Percentiles rank a stretch among this genome's conserved stretches.
phyloP scores from a whole-genome alignment of 345 rosid species.

The Eucalyptus tenuipes region DNA sequence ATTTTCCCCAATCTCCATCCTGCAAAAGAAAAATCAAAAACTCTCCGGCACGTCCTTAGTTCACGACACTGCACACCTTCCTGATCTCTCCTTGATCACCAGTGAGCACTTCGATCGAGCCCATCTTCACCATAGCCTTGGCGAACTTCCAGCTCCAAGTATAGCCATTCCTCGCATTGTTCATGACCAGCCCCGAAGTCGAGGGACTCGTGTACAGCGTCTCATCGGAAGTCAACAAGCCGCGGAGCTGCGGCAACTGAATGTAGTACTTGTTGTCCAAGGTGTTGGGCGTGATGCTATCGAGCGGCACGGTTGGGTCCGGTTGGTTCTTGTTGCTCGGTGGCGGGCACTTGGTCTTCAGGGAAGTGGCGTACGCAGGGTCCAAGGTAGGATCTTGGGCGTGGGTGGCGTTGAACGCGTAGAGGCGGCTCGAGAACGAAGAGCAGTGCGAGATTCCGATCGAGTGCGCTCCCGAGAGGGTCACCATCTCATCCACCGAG shows the following conservation, averaged over 20 bases:
- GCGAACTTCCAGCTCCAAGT: conserved; percentile 15
- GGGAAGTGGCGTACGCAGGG: background rate
- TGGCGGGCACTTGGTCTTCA: conserved; percentile 26
- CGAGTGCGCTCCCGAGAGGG: conserved; percentile 36
- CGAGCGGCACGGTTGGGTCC: conserved; percentile 4
- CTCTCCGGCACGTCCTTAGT: background rate
- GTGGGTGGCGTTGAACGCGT: conserved; percentile 14
- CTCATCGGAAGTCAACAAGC: conserved; percentile 27
- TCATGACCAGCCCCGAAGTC: conserved; percentile 7
- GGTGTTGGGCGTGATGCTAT: conserved; percentile 1
- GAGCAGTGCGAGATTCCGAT: conserved; percentile 30
- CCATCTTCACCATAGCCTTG: background rate
- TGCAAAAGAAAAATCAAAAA: background rate
- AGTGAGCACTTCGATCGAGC: conserved; percentile 6
- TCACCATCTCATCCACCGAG: conserved; percentile 30
- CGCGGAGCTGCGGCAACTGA: conserved; percentile 7
- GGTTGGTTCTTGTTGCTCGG: background rate
- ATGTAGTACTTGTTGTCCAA: conserved; percentile 25
- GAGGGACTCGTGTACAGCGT: conserved; percentile 7
- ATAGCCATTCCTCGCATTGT: conserved; percentile 2
- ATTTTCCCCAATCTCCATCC: background rate
- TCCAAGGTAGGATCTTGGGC: conserved; percentile 27
- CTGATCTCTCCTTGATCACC: conserved; percentile 23
- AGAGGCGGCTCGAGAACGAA: conserved; percentile 16
- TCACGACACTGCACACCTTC: conserved; percentile 14